Percentiles rank a stretch among this genome's conserved stretches.
phyloP scores from a whole-genome alignment of 1,139 yeast genomes.

The Sugiyamaella grinbergsii region DNA sequence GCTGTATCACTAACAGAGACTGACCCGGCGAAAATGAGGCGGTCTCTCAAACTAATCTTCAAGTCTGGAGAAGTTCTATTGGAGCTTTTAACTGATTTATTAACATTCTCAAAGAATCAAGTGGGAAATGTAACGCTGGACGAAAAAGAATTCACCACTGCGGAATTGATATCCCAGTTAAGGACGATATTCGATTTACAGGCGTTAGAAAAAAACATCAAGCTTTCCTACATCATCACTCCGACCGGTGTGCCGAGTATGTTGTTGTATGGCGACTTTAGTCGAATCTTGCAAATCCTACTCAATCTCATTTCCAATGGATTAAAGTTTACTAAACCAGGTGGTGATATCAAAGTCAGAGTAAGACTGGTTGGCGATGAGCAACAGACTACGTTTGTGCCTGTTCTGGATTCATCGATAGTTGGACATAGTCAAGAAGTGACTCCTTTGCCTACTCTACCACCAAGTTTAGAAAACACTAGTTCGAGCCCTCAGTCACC shows the following conservation, averaged over 20 bases:
- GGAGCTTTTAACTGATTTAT: slow-evolving; percentile 83
- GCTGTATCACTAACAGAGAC: slow-evolving; percentile 87
- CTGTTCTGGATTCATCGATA: background rate
- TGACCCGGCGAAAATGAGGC: slow-evolving; percentile 65
- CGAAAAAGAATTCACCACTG: slow-evolving; percentile 68
- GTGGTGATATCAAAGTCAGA: slow-evolving; percentile 71
- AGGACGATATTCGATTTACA: slow-evolving; percentile 64
- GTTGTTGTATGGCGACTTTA: slow-evolving; percentile 79
- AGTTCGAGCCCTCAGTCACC: slow-evolving; percentile 8
- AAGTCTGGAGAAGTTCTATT: slow-evolving; percentile 84
- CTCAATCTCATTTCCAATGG: slow-evolving; percentile 88
- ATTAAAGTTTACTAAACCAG: slow-evolving; percentile 82
- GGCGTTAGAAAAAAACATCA: slow-evolving; percentile 34
- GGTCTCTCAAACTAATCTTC: slow-evolving; percentile 72
- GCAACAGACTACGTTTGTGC: slow-evolving; percentile 2
- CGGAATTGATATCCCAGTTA: slow-evolving; percentile 74
- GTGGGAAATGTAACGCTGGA: slow-evolving; percentile 82
- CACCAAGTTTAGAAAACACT: background rate
- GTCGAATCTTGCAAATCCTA: slow-evolving; percentile 81
- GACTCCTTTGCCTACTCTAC: too few species aligned
- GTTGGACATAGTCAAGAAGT: too few species aligned
- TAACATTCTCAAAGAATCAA: slow-evolving; percentile 90
- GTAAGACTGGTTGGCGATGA: slow-evolving; percentile 12
- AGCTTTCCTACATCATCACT: slow-evolving; percentile 41
- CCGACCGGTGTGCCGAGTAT: slow-evolving; percentile 41